Base-by-base conservation (phyloP, 768 basidiomycete genomes). In the Mrakia hoshinonis region DNA sequence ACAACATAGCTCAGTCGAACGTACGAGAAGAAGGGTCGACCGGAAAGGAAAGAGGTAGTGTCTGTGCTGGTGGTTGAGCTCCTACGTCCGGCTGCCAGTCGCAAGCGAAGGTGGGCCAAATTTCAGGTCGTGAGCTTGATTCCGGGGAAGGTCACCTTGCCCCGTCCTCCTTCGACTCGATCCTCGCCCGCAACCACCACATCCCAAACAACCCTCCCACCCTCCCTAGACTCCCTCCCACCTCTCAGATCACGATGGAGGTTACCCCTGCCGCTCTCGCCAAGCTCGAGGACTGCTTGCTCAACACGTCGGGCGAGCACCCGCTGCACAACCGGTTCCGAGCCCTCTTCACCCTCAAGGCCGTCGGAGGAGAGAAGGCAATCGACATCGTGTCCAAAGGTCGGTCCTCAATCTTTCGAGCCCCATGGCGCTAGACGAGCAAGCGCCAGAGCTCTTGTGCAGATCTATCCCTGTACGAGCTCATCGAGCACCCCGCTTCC, bases 271-370 rank as follows among this genome's bases (percentile, higher is more conserved):
- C 82, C 43, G 85, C 91, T 74, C 86, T 95, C 76, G 77, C 80
- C 68, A 81, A 84, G 18, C 87, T 99, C 75, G 85, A 90, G 77
- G 84, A 85, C 24, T 84, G 84, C 34, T 85, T 97, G 65, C 87
- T 96, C 79, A 95, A 96, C 79, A 83, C 79, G 43, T 82, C 86
- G 0, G 87, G 88, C 69, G 82, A 84, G 67, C 85, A 88, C 1
- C 85, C 90, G 0, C 84, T 99, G 20, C 92, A 94, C 76, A 87
- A 87, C 76, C 83, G 95, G 67, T 99, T 96, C 77, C 82, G 95
- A 36, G 89, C 94, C 0, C 82, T 99, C 10, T 99, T 99, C 79
- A 89, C 94, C 13, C 82, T 99, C 65, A 97, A 95, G 79, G 85
- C 90, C 0, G 80, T 96, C 54, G 81, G 79, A 20, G 87, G 91